phyloP scores from a whole-genome alignment of 345 rosid genomes.

The Streptanthus diversifolius region DNA sequence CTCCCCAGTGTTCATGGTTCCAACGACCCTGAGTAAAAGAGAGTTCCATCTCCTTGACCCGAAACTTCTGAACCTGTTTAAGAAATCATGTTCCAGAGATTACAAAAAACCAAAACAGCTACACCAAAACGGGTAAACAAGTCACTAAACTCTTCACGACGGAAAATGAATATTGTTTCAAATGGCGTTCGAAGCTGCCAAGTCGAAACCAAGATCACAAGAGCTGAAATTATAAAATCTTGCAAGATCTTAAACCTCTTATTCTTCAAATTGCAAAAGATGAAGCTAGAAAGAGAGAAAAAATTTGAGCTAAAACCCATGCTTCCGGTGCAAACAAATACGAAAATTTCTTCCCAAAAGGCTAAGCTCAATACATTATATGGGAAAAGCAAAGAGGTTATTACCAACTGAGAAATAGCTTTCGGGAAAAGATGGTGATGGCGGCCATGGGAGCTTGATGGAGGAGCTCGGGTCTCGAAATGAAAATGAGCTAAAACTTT shows the following conservation, averaged over 20 bases:
- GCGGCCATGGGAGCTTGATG: conserved; percentile 62
- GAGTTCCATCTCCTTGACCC: conserved; percentile 82
- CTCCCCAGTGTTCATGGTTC: conserved; percentile 98
- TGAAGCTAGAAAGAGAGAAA: not conserved
- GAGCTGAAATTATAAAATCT: not conserved
- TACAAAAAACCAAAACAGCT: not conserved
- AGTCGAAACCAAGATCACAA: too few species aligned
- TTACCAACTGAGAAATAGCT: conserved; percentile 90
- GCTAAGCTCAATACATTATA: not conserved
- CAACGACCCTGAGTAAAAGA: conserved; percentile 99
- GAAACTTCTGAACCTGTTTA: conserved; percentile 66
- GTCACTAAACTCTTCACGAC: not conserved
- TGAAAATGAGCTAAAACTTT: conserved; percentile 83
- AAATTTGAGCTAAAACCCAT: not conserved
- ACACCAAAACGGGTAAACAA: not conserved
- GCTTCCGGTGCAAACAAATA: not conserved
- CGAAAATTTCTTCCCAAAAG: not conserved
- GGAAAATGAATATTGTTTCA: not conserved
- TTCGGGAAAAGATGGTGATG: conserved; percentile 98
- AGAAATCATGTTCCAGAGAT: conserved; percentile 1
- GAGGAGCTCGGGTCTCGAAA: conserved; percentile 63
- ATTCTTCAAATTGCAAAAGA: not conserved
- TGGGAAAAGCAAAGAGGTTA: not conserved
- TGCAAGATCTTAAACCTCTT: not conserved
- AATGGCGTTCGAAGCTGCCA: too few species aligned